Evolutionary conservation across 2,329 filamentous ascomycete species (phyloP).

Genomic region (Cladophialophora psammophila): DNA sequence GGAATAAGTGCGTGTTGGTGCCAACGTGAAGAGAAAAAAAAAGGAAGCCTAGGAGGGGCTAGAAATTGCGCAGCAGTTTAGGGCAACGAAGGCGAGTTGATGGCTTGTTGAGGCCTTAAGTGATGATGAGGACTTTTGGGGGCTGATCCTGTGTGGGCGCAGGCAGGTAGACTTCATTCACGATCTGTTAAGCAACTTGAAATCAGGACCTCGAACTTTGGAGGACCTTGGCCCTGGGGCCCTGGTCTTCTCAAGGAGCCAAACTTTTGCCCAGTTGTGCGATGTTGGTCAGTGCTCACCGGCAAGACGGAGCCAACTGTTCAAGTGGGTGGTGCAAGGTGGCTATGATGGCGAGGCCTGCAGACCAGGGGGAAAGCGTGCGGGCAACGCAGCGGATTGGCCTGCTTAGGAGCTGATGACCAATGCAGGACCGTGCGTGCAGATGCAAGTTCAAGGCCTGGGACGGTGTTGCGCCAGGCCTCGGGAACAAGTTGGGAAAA

Average conservation of each 20-base stretch:
- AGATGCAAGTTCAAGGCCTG: background rate
- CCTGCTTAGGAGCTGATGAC: slow-evolving; percentile 16
- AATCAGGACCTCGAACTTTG: background rate
- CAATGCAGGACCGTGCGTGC: slow-evolving; percentile 15
- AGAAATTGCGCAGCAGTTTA: slow-evolving; percentile 1
- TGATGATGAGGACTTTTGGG: slow-evolving; percentile 3
- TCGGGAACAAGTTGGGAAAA: background rate
- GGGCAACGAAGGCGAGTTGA: background rate
- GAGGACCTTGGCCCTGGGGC: slow-evolving; percentile 4
- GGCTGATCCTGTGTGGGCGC: background rate
- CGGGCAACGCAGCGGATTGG: slow-evolving; percentile 15
- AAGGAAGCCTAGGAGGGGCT: slow-evolving; percentile 3
- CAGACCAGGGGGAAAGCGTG: slow-evolving; percentile 1
- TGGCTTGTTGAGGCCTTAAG: slow-evolving; percentile 4
- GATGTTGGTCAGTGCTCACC: slow-evolving; percentile 8
- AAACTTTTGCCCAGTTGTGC: slow-evolving; percentile 9
- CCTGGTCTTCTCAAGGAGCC: slow-evolving; percentile 12
- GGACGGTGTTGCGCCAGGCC: background rate
- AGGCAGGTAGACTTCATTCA: slow-evolving; percentile 5
- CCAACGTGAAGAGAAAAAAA: background rate
- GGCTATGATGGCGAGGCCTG: slow-evolving; percentile 12
- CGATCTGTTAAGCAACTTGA: background rate
- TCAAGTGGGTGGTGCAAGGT: slow-evolving; percentile 8
- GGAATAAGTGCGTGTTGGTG: slow-evolving; percentile 1
- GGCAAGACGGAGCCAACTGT: slow-evolving; percentile 16